Base-by-base conservation (phyloP, 768 basidiomycete species). In the Boletus sp. region DNA sequence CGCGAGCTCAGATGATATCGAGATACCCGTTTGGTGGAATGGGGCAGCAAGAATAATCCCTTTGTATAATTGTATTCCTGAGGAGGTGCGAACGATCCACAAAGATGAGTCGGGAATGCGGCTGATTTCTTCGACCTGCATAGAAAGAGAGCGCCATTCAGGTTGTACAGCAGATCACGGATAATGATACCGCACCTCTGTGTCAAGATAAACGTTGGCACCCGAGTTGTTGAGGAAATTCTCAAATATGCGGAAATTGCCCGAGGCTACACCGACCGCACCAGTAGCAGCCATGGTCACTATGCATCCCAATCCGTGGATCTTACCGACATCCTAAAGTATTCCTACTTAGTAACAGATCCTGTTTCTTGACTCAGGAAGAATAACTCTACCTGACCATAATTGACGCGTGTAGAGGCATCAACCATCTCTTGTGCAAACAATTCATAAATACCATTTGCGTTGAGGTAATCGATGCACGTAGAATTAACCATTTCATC, bases 11-110 rank as follows among this genome's bases (percentile, higher is more conserved):
- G 68, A 48, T 5, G 85, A 77, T 25, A 89, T 68, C 6, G 65
- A 63, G 57, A 91, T 87, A 14, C 71, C 73, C 2, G 88, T 79
- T 27, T 78, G 82, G 70, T 90, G 84, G 76, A 84, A 89, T 3
- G 96, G 96, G 2, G 92, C 86, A 2, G 94, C 93, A 50, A 97
- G 76, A 64, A 98, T 85, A 52, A 98, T 80, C 3, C 83, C 84
- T 65, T 80, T 82, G 67, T 91, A 94, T 40, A 77, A 69, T 32
- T 68, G 56, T 15, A 76, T 71, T 23, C 83, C 82, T 19, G 71
- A 68, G 14, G 70, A 64, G 48, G 76, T 84, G 51, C 75, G 71
- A 46, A 90, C 70, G 3, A 74, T 74, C 84, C 86, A 88, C 33
- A 75, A 62, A 38, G 74, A 71, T 4, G 79, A 74, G 0, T 70